Conservation (phyloP, 371 early-diverging fungal genomes). For the Capillidium heterosporum region DNA sequence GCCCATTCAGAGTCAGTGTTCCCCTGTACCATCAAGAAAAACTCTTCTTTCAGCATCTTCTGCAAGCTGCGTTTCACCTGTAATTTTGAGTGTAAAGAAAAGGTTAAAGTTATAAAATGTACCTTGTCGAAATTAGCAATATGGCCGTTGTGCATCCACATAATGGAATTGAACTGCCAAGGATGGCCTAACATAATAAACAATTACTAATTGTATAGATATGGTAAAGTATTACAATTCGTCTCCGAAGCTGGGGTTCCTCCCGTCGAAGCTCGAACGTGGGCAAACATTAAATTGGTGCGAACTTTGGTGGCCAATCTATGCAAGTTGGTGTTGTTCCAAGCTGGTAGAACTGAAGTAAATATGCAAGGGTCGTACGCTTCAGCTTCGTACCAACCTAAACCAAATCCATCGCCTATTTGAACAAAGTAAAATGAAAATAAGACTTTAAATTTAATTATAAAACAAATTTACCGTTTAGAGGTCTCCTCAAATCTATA, state of each 20-base stretch:
- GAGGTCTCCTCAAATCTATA: constrained; percentile 35
- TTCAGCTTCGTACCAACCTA: constrained; percentile 57
- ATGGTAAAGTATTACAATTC: constrained; percentile 32
- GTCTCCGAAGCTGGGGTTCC: constrained; percentile 58
- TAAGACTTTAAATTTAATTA: neutral
- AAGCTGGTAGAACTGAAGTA: constrained; percentile 70
- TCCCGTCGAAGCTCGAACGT: constrained; percentile 65
- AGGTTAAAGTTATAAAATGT: constrained; percentile 6
- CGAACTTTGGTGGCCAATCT: constrained; percentile 64
- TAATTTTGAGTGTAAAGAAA: neutral
- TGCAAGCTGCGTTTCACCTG: constrained; percentile 55
- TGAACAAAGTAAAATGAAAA: neutral
- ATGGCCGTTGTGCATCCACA: constrained; percentile 84
- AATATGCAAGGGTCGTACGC: constrained; percentile 50
- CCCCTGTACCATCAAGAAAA: constrained; percentile 53
- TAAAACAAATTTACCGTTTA: constrained; percentile 35
- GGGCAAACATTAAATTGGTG: constrained; percentile 63
- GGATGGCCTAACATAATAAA: constrained; percentile 26
- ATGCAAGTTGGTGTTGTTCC: constrained; percentile 65
- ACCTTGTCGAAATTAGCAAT: constrained; percentile 51
- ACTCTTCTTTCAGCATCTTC: constrained; percentile 38
- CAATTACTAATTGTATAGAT: neutral
- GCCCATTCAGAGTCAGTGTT: constrained; percentile 77
- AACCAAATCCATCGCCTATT: constrained; percentile 69
- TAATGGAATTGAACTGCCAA: constrained; percentile 51